These are phyloP conservation scores for Ganoderma multipileum DNA, from an alignment of 1,284 basidiomycete species.

Conservation along the genomic window DNA sequence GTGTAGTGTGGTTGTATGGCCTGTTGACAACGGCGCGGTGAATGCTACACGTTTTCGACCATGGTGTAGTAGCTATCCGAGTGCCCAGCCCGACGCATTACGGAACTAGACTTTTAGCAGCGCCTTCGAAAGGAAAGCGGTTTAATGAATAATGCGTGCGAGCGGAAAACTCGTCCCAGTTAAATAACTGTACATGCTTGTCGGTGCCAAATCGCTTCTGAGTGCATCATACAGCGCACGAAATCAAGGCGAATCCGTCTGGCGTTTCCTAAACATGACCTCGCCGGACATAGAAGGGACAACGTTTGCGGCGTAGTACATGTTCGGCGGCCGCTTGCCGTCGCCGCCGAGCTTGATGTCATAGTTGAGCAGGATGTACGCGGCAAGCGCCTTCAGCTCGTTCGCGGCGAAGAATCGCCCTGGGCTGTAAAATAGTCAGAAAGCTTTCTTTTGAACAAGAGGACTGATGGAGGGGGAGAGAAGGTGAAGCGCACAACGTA, in stretches of 20 bases:
- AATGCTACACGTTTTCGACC: background rate
- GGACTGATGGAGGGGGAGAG: too few species aligned
- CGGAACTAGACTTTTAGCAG: background rate
- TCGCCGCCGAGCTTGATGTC: constrained; percentile 50
- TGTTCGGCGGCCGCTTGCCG: constrained; percentile 34
- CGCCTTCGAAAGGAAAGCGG: background rate
- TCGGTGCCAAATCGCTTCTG: too few species aligned
- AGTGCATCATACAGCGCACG: background rate
- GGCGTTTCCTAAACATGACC: constrained; percentile 22
- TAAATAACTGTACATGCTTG: background rate
- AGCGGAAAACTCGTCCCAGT: background rate
- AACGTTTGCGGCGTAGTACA: constrained; percentile 8
- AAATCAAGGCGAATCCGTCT: background rate
- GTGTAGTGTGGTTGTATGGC: background rate
- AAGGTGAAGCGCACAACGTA: constrained; percentile 24
- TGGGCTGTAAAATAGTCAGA: constrained; percentile 37
- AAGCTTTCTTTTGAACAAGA: background rate
- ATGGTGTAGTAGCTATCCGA: background rate
- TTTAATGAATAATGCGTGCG: background rate
- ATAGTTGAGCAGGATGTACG: constrained; percentile 51
- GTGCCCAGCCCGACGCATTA: background rate
- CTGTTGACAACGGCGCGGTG: background rate
- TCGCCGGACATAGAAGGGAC: constrained; percentile 12
- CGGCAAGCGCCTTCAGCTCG: constrained; percentile 53
- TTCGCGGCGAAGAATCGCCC: constrained; percentile 55